These are phyloP conservation scores for Tephrocybe rancida DNA, from an alignment of 768 basidiomycete species.

Conservation along the genomic window DNA sequence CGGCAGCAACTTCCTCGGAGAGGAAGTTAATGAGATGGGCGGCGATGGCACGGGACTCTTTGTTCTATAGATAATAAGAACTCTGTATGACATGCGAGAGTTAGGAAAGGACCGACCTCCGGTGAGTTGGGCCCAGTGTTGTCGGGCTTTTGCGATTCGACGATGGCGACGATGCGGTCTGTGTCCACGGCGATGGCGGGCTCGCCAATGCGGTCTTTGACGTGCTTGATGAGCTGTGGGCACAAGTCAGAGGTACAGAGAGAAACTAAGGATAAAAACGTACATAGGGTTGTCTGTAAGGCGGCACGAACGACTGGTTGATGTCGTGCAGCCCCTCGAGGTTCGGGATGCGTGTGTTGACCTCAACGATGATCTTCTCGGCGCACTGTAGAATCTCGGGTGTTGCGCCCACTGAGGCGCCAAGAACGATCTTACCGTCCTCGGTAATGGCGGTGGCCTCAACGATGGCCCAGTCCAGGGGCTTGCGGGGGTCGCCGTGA, in stretches of 20 bases:
- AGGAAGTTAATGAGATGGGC: slow-evolving; percentile 47
- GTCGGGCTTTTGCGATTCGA: slow-evolving; percentile 42
- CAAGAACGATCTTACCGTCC: slow-evolving; percentile 48
- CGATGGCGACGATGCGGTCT: slow-evolving; percentile 47
- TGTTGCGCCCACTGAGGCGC: slow-evolving; percentile 49
- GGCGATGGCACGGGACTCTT: slow-evolving; percentile 44
- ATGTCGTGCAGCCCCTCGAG: slow-evolving; percentile 52
- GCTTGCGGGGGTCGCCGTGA: slow-evolving; percentile 45
- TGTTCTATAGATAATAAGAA: slow-evolving; percentile 27
- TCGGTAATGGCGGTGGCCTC: slow-evolving; percentile 53
- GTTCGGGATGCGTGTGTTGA: slow-evolving; percentile 48
- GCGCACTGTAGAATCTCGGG: slow-evolving; percentile 51
- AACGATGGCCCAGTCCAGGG: slow-evolving; percentile 51
- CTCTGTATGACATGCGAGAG: neutral
- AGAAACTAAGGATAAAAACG: slow-evolving; percentile 1
- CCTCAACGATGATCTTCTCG: slow-evolving; percentile 52
- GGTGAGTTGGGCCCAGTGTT: slow-evolving; percentile 48
- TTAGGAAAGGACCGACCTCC: slow-evolving; percentile 30
- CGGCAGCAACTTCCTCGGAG: slow-evolving; percentile 40
- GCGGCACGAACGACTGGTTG: slow-evolving; percentile 45
- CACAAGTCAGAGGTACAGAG: neutral
- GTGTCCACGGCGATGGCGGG: slow-evolving; percentile 50
- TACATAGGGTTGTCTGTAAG: slow-evolving; percentile 44
- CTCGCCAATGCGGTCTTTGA: slow-evolving; percentile 45
- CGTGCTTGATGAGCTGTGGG: slow-evolving; percentile 41